Evolutionary conservation across 768 basidiomycete genomes (phyloP).

Genomic region (Cystobasidium tubakii): DNA sequence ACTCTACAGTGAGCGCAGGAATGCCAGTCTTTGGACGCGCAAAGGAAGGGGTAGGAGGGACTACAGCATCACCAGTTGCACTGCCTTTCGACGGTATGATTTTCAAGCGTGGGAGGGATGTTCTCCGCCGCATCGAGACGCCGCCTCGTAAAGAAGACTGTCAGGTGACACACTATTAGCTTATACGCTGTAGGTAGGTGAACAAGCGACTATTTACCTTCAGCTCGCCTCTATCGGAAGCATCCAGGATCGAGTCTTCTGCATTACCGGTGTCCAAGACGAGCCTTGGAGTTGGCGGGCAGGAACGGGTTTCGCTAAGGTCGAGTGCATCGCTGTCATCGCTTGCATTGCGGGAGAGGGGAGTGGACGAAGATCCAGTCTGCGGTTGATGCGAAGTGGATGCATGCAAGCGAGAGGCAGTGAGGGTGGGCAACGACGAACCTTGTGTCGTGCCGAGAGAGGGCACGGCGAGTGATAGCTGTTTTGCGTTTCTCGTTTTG

Average conservation of each 20-base stretch:
- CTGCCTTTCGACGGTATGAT: neutral
- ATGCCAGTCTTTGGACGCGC: neutral
- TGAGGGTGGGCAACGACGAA: neutral
- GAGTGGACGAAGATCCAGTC: slow-evolving; percentile 31
- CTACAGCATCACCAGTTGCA: neutral
- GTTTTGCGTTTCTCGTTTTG: slow-evolving; percentile 42
- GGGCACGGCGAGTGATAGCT: slow-evolving; percentile 45
- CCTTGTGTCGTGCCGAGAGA: neutral
- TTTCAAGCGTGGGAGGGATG: slow-evolving; percentile 43
- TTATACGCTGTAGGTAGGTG: no score
- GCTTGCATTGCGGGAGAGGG: slow-evolving; percentile 22
- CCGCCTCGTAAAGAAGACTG: slow-evolving; percentile 39
- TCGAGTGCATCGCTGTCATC: neutral
- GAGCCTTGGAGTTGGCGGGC: slow-evolving; percentile 42
- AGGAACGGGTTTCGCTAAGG: slow-evolving; percentile 42
- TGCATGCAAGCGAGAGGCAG: neutral
- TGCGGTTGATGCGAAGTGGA: neutral
- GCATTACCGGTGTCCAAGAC: slow-evolving; percentile 41
- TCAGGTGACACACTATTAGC: neutral
- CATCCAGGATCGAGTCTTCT: slow-evolving; percentile 20
- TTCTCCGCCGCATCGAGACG: slow-evolving; percentile 43
- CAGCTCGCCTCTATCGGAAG: neutral
- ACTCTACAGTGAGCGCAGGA: slow-evolving; percentile 3
- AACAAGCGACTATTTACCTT: slow-evolving; percentile 7
- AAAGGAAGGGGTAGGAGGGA: slow-evolving; percentile 17